Percentiles rank a stretch among this genome's conserved stretches.
Evolutionary conservation across 2,329 filamentous ascomycete genomes (phyloP).

Genomic region (Pseudogymnoascus sp.): DNA sequence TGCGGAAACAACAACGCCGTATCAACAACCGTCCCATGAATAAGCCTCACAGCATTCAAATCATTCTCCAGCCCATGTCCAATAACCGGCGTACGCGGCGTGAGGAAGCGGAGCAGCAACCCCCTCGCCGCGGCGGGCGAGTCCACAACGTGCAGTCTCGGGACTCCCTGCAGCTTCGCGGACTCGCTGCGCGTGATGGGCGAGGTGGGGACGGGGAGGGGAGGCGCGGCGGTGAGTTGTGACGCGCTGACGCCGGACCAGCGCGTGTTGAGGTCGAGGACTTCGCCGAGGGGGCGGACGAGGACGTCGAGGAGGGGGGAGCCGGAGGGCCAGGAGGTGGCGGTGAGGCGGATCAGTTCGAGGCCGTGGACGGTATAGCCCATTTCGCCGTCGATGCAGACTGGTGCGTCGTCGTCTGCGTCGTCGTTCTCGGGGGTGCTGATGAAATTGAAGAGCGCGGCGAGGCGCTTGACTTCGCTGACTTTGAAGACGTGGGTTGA

Average conservation of each 20-base stretch:
- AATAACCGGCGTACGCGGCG: constrained; percentile 72
- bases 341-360: constrained; percentile 84
- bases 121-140: constrained; percentile 68
- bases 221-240: constrained; percentile 62
- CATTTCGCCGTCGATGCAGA: constrained; percentile 97
- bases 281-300: constrained; percentile 73
- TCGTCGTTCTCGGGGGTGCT: constrained; percentile 62
- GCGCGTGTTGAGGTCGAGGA: constrained; percentile 84
- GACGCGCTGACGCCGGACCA: constrained; percentile 82
- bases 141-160: constrained; percentile 61
- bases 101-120: constrained; percentile 68
- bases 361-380: constrained; percentile 83
- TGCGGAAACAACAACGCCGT: constrained; percentile 81
- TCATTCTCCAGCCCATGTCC: constrained; percentile 96
- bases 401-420: constrained; percentile 48
- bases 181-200: constrained; percentile 16
- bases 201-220: constrained; percentile 35
- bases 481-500: constrained; percentile 83
- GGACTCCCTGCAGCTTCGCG: constrained; percentile 27
- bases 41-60: constrained; percentile 73
- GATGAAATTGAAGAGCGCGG: constrained; percentile 70
- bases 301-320: constrained; percentile 73
- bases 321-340: constrained; percentile 76
- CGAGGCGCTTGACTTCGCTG: constrained; percentile 66
- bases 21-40: constrained; percentile 80